Conservation (phyloP, 495 filamentous ascomycete species). For the Penicillium canariense region DNA sequence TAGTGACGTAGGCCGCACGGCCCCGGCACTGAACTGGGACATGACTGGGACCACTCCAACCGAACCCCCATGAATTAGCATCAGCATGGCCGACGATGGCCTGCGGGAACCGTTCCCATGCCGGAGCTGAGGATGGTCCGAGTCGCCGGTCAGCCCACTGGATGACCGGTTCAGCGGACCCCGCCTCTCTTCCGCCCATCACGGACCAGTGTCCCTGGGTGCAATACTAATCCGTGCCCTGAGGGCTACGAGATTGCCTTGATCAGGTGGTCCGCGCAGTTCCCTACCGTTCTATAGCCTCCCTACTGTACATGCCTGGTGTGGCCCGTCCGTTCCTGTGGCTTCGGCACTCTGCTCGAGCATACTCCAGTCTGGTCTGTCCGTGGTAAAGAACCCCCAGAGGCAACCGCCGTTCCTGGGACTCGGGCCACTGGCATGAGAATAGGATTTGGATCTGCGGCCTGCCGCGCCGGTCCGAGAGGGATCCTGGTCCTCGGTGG, state of each 20-base stretch:
- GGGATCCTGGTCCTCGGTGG: neutral
- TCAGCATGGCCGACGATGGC: neutral
- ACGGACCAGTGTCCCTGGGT: neutral
- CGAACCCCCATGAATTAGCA: neutral
- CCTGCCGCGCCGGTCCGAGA: neutral
- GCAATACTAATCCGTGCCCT: neutral
- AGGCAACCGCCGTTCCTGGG: neutral
- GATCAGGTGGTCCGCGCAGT: too few relatives aligned
- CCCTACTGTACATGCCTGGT: neutral
- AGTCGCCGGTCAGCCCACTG: neutral
- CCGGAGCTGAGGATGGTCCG: neutral
- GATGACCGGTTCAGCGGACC: neutral
- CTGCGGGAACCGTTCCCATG: too few relatives aligned
- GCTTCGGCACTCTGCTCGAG: slow-evolving; percentile 2
- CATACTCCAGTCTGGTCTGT: too few relatives aligned
- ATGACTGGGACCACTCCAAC: neutral
- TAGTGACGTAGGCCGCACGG: slow-evolving; percentile 9
- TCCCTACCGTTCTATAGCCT: too few relatives aligned
- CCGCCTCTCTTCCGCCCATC: neutral
- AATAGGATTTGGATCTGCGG: neutral
- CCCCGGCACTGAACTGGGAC: neutral
- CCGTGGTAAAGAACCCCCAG: too few relatives aligned
- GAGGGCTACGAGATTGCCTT: too few relatives aligned
- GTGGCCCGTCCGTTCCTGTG: too few relatives aligned
- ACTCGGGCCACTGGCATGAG: neutral